These are phyloP conservation scores for Furcasterigmium furcatum DNA, from an alignment of 2,329 filamentous ascomycete species.

Conservation along the genomic window DNA sequence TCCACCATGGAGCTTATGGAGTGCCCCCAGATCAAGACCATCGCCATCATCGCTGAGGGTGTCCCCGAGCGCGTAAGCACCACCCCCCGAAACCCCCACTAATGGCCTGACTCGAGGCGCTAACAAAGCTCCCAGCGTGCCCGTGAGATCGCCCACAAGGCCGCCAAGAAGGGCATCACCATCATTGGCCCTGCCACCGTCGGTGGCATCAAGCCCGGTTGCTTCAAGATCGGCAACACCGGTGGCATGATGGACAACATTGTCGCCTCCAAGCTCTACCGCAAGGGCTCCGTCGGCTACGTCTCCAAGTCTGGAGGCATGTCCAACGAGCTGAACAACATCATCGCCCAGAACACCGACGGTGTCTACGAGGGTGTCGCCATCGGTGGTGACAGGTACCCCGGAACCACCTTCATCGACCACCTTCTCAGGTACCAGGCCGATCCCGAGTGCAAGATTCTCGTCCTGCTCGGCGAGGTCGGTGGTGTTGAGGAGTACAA, in stretches of 20 bases:
- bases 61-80: constrained; percentile 88
- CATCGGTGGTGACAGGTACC: constrained; percentile 98
- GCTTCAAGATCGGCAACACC: constrained; percentile 99
- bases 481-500: constrained; percentile 99
- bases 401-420: constrained; percentile 98
- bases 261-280: constrained; percentile 99
- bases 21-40: constrained; percentile 93
- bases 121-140: constrained; percentile 62
- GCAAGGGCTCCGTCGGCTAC: constrained; percentile 97
- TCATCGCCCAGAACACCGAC: constrained; percentile 92
- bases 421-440: constrained; percentile 95
- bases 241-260: constrained; percentile 99
- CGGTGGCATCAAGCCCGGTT: constrained; percentile 98
- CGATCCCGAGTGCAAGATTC: constrained; percentile 96
- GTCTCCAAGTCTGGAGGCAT: constrained; percentile 99
- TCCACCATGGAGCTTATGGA: constrained; percentile 99
- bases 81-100: not conserved
- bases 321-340: constrained; percentile 99
- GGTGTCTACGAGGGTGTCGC: constrained; percentile 99
- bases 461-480: constrained; percentile 93
- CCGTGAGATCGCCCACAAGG: constrained; percentile 94
- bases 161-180: constrained; percentile 97
- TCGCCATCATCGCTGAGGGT: constrained; percentile 99
- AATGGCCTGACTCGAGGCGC: not conserved
- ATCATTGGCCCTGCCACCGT: constrained; percentile 98